These are phyloP conservation scores for Phaeoacremonium minimum DNA, from an alignment of 2,329 filamentous ascomycete genomes.

Conservation along the genomic window DNA sequence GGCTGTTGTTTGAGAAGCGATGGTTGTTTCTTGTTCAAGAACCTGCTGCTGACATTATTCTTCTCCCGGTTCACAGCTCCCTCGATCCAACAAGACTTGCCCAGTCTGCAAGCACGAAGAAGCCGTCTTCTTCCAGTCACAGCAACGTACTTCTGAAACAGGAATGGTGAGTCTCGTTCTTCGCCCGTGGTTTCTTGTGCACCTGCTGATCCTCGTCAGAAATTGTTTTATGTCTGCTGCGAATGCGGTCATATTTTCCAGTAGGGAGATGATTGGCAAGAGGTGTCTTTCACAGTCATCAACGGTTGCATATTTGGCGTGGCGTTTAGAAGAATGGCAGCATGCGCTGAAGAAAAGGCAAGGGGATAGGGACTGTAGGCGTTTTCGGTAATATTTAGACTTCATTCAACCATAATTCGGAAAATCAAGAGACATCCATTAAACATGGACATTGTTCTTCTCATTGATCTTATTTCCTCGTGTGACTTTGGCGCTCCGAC, in stretches of 20 bases:
- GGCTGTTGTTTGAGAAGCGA: constrained; percentile 8
- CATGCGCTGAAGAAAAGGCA: too few species aligned
- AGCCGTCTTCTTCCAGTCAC: constrained; percentile 98
- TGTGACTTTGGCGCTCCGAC: too few species aligned
- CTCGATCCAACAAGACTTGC: constrained; percentile 81
- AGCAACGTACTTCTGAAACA: constrained; percentile 93
- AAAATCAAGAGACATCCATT: too few species aligned
- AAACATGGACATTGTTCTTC: too few species aligned
- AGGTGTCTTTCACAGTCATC: too few species aligned
- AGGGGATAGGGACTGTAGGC: too few species aligned
- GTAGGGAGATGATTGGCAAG: too few species aligned
- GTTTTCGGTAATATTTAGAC: too few species aligned
- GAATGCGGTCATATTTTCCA: constrained; percentile 85
- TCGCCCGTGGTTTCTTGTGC: constrained; percentile 1
- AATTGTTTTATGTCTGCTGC: constrained; percentile 93
- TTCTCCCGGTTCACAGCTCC: constrained; percentile 63
- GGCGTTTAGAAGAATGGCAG: too few species aligned
- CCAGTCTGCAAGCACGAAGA: constrained; percentile 81
- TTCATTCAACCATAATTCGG: too few species aligned
- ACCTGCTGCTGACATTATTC: constrained; percentile 35
- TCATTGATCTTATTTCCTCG: too few species aligned
- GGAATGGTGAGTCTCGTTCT: constrained; percentile 74
- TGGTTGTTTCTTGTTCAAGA: constrained; percentile 16
- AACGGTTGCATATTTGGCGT: too few species aligned
- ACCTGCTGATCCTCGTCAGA: constrained; percentile 41